Evolutionary conservation across 1,284 basidiomycete species (phyloP).

Genomic region (Trichosporon faecale): DNA sequence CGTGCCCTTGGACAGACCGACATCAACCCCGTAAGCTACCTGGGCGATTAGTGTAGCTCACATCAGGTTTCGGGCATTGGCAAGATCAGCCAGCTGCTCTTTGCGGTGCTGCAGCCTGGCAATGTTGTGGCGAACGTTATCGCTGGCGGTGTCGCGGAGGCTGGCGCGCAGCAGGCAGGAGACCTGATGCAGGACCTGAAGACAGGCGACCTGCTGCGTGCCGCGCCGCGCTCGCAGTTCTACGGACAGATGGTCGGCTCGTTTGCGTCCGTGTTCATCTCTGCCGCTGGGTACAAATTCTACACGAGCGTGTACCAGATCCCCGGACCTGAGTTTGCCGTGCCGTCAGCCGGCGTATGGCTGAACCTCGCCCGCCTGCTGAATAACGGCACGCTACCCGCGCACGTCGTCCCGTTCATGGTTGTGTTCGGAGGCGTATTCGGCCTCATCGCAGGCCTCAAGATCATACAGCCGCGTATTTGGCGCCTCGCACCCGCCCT

Average conservation of each 20-base stretch:
- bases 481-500: conserved; percentile 32
- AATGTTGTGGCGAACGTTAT: conserved; percentile 95
- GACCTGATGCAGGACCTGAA: conserved; percentile 99
- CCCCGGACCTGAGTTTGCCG: conserved; percentile 81
- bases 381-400: conserved; percentile 73
- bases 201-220: conserved; percentile 83
- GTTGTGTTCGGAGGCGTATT: conserved; percentile 69
- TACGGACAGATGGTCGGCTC: conserved; percentile 86
- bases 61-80: conserved; percentile 74
- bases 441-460: conserved; percentile 57
- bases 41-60: background rate
- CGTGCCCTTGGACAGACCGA: conserved; percentile 90
- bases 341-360: conserved; percentile 79
- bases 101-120: conserved; percentile 89
- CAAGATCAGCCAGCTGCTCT: conserved; percentile 90
- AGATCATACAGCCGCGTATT: conserved; percentile 3
- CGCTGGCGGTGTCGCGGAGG: conserved; percentile 92
- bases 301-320: conserved; percentile 79
- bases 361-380: conserved; percentile 85
- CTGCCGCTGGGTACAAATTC: conserved; percentile 78
- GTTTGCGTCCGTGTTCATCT: conserved; percentile 79
- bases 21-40: conserved; percentile 66
- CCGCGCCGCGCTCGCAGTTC: conserved; percentile 82
- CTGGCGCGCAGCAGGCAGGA: conserved; percentile 93
- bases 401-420: conserved; percentile 77